Base-by-base conservation (phyloP, 352 stramenopile genomes). In the Bremia lactucae region DNA sequence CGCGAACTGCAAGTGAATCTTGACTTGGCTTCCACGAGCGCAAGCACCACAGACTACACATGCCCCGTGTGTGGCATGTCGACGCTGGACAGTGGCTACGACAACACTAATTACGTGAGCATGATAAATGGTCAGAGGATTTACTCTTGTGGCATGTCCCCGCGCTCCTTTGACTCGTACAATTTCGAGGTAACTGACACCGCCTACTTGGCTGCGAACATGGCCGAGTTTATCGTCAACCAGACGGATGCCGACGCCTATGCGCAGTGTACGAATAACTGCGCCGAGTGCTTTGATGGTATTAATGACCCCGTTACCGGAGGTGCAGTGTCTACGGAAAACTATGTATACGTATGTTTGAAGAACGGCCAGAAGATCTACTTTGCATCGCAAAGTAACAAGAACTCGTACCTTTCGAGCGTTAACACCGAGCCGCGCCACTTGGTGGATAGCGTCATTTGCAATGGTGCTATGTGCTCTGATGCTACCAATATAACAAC, bases 321-420 rank as follows among this genome's bases (percentile, higher is more conserved):
- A 19, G 64, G 66, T 31, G 37, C 47, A 9, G 55, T 90, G 35
- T 75, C 67, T 3, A 50, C 49, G 6, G 49, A 62, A 36, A 88
- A 79, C 50, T 87, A 70, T 52, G 62, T 80, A 29, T 83, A 72
- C 34, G 62, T 88, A 21, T 91, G 78, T 47, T 45, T 91, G 18
- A 51, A 44, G 7, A 83, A 83, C 26, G 78, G 71, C 41, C 78
- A 91, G 58, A 91, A 88, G 62, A 72, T 91, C 42, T 91, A 87
- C 62, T 91, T 91, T 44, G 65, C 71, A 20, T 86, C 75, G 15
- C 62, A 83, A 38, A 50, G 46, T 18, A 83, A 60, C 42, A 83
- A 82, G 57, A 68, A 72, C 36, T 37, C 61, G 47, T 91, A 87
- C 58, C 45, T 86, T 7, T 46, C 34, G 31, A 76, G 65, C 23